phyloP scores from a whole-genome alignment of 805 yeast species.

The Blastobotrys terrestris region DNA sequence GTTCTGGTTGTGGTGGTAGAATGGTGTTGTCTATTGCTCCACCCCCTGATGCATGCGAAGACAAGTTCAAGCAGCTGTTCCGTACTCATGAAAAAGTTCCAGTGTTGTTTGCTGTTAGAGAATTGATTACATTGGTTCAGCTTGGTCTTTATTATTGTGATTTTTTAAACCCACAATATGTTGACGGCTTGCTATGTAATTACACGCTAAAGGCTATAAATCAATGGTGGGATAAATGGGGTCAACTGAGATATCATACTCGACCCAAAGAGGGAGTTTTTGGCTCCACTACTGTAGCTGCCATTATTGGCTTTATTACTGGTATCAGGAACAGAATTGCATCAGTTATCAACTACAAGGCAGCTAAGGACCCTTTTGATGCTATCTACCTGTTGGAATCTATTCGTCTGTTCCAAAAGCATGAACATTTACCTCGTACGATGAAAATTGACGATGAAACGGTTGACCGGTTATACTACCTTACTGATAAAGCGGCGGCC shows the following conservation, averaged over 20 bases:
- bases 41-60: constrained; percentile 72
- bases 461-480: constrained; percentile 40
- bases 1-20: constrained; percentile 79
- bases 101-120: constrained; percentile 60
- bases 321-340: constrained; percentile 63
- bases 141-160: constrained; percentile 72
- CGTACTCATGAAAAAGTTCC: constrained; percentile 46
- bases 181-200: constrained; percentile 82
- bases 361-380: constrained; percentile 77
- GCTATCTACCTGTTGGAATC: constrained; percentile 61
- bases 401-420: constrained; percentile 74
- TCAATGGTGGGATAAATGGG: constrained; percentile 80
- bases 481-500: constrained; percentile 39
- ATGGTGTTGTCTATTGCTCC: constrained; percentile 64
- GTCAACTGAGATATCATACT: constrained; percentile 33
- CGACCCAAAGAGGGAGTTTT: constrained; percentile 47
- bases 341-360: constrained; percentile 46
- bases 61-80: constrained; percentile 73
- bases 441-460: constrained; percentile 55
- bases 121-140: constrained; percentile 69
- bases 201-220: constrained; percentile 64
- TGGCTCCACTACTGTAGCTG: constrained; percentile 66
- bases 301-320: constrained; percentile 69
- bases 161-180: constrained; percentile 56
- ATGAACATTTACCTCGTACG: constrained; percentile 46